Conservation (phyloP, 345 rosid species). For the Brassica napus region DNA sequence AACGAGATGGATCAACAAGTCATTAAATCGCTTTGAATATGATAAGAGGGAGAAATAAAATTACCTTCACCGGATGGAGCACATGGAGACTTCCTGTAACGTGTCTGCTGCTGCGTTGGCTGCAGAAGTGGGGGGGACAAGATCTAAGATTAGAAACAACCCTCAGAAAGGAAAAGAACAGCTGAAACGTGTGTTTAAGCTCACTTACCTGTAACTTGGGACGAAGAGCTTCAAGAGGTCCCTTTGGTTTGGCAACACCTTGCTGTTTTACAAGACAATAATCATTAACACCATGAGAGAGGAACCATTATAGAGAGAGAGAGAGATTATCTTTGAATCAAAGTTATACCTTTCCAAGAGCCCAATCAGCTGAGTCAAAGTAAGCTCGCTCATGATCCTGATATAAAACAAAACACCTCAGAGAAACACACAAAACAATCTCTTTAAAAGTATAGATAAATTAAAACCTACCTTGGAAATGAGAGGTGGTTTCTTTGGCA, state of each 20-base stretch:
- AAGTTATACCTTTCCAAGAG: constrained; percentile 84
- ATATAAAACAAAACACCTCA: constrained; percentile 8
- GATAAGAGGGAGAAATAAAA: not conserved
- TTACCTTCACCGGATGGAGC: constrained; percentile 91
- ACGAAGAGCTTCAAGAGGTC: constrained; percentile 98
- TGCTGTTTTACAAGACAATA: constrained; percentile 54
- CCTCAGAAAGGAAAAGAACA: not conserved
- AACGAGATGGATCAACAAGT: not conserved
- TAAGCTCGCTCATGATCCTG: constrained; percentile 98
- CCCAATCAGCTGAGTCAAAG: constrained; percentile 99
- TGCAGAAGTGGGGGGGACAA: constrained; percentile 26
- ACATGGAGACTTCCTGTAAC: constrained; percentile 90
- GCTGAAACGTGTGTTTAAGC: not conserved
- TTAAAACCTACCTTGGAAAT: constrained; percentile 72
- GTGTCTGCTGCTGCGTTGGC: constrained; percentile 98
- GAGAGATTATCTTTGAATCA: too few relatives aligned
- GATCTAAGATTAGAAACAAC: not conserved
- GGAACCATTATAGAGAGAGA: too few relatives aligned
- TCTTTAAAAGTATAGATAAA: not conserved
- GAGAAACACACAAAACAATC: not conserved
- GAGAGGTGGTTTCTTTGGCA: constrained; percentile 97
- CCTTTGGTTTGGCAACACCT: constrained; percentile 96
- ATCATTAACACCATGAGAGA: constrained; percentile 8
- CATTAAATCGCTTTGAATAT: not conserved
- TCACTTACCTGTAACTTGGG: constrained; percentile 86